phyloP scores from a whole-genome alignment of 2,329 filamentous ascomycete species.

The Epicoccum sorghinum region DNA sequence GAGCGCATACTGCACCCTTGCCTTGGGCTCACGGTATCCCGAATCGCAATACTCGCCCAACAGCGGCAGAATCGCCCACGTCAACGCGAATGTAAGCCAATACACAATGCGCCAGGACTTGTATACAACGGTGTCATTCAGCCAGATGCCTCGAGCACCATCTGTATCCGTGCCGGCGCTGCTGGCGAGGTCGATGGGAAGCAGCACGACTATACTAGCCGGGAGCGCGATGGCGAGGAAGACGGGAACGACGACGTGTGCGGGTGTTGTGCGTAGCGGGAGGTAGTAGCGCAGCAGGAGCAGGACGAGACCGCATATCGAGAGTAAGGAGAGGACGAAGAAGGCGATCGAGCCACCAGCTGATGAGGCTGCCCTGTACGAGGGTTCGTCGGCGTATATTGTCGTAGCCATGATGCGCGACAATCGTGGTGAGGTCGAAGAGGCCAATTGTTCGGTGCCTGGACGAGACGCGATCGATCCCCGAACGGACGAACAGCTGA shows the following conservation, averaged over 20 bases:
- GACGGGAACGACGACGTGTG: conserved; percentile 87
- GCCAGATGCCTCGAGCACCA: conserved; percentile 80
- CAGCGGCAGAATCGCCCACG: conserved; percentile 92
- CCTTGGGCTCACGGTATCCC: conserved; percentile 85
- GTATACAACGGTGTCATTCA: conserved; percentile 76
- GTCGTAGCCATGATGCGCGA: conserved; percentile 12
- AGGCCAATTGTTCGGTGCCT: conserved; percentile 14
- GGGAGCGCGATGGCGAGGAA: conserved; percentile 96
- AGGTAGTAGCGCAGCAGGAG: conserved; percentile 89
- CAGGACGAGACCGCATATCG: conserved; percentile 77
- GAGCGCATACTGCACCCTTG: conserved; percentile 81
- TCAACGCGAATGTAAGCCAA: conserved; percentile 94
- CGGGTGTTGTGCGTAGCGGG: conserved; percentile 86
- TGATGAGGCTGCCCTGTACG: conserved; percentile 55
- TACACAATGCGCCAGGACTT: conserved; percentile 95
- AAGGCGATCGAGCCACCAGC: conserved; percentile 83
- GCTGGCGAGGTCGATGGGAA: conserved; percentile 94
- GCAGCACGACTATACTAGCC: conserved; percentile 86
- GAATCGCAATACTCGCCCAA: conserved; percentile 95
- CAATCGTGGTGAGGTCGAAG: conserved; percentile 4
- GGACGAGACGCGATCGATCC: conserved; percentile 3
- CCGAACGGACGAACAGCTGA: conserved; percentile 6
- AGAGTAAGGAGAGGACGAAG: conserved; percentile 71
- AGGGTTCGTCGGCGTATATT: conserved; percentile 19
- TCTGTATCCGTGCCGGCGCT: conserved; percentile 75